A percentile compares a stretch with the other conserved stretches of the same genome.
Conservation (phyloP, 108 stramenopile genomes). For the Conticribra weissflogii region DNA sequence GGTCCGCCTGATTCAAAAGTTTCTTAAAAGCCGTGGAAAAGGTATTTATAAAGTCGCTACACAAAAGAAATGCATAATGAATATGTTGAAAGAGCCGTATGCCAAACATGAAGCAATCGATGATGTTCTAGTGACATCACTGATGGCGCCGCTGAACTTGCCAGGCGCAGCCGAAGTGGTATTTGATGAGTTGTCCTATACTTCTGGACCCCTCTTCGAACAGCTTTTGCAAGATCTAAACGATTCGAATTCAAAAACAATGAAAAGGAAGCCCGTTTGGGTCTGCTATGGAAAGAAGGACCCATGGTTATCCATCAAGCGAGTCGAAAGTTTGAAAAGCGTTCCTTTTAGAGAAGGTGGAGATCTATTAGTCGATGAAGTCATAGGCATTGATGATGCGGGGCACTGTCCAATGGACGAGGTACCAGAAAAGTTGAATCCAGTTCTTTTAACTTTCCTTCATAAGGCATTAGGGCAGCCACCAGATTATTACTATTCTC, state of each 20-base stretch:
- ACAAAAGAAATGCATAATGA: slow-evolving; percentile 40
- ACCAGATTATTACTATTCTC: too few relatives aligned
- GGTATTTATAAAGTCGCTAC: slow-evolving; percentile 51
- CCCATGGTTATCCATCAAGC: slow-evolving; percentile 62
- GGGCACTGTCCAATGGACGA: slow-evolving; percentile 72
- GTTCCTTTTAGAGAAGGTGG: slow-evolving; percentile 14
- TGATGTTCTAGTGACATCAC: slow-evolving; percentile 46
- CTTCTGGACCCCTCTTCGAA: slow-evolving; percentile 64
- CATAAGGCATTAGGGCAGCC: background rate
- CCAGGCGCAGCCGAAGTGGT: slow-evolving; percentile 55
- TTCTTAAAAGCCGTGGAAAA: slow-evolving; percentile 50
- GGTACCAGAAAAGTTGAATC: slow-evolving; percentile 11
- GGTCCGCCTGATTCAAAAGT: slow-evolving; percentile 38
- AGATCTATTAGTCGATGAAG: slow-evolving; percentile 35
- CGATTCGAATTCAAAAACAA: background rate
- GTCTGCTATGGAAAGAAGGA: slow-evolving; percentile 59
- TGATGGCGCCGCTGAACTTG: slow-evolving; percentile 50
- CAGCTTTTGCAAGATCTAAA: slow-evolving; percentile 52
- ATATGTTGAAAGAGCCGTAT: slow-evolving; percentile 57
- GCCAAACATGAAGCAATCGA: slow-evolving; percentile 48
- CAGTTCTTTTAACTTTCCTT: slow-evolving; percentile 13
- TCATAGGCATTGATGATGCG: slow-evolving; percentile 46
- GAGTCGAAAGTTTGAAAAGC: slow-evolving; percentile 40
- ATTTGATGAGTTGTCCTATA: slow-evolving; percentile 63
- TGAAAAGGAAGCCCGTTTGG: slow-evolving; percentile 19